Evolutionary conservation across 2,329 filamentous ascomycete species (phyloP).

Genomic region (Aspergillus chevalieri): DNA sequence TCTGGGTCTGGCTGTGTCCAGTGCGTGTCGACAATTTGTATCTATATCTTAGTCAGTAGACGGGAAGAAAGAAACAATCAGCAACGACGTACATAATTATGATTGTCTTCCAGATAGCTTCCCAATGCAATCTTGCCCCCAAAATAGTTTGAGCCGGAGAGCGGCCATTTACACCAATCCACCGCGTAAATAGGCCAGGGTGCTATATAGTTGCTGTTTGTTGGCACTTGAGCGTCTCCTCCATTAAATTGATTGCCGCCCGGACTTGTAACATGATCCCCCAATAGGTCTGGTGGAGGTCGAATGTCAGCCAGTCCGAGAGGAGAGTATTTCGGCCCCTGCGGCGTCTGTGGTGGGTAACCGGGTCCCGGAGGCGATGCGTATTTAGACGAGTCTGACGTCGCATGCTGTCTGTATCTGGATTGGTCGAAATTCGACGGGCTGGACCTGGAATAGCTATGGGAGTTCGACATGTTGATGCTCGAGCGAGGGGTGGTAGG

Average conservation of each 20-base stretch:
- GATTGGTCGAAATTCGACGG: conserved; percentile 58
- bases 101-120: conserved; percentile 94
- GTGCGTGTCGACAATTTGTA: conserved; percentile 92
- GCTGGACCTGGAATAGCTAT: conserved; percentile 79
- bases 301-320: conserved; percentile 88
- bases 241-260: conserved; percentile 58
- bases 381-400: conserved; percentile 63
- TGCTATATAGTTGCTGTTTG: conserved; percentile 84
- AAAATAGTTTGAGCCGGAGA: conserved; percentile 58
- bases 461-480: conserved; percentile 58
- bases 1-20: conserved; percentile 64
- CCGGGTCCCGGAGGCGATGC: conserved; percentile 40
- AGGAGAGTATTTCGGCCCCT: conserved; percentile 69
- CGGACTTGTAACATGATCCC: conserved; percentile 61
- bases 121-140: conserved; percentile 91
- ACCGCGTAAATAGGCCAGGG: conserved; percentile 95
- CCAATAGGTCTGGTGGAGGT: conserved; percentile 72
- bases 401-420: conserved; percentile 57
- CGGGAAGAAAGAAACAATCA: not conserved
- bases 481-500: conserved; percentile 54
- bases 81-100: conserved; percentile 72
- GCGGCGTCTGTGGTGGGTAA: conserved; percentile 49
- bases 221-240: conserved; percentile 58
- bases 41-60: conserved; percentile 49
- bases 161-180: conserved; percentile 98